A percentile compares a stretch with the other conserved stretches of the same genome.
Evolutionary conservation across 2,329 filamentous ascomycete species (phyloP).

Genomic region (Phaeophleospora eucalypticola): DNA sequence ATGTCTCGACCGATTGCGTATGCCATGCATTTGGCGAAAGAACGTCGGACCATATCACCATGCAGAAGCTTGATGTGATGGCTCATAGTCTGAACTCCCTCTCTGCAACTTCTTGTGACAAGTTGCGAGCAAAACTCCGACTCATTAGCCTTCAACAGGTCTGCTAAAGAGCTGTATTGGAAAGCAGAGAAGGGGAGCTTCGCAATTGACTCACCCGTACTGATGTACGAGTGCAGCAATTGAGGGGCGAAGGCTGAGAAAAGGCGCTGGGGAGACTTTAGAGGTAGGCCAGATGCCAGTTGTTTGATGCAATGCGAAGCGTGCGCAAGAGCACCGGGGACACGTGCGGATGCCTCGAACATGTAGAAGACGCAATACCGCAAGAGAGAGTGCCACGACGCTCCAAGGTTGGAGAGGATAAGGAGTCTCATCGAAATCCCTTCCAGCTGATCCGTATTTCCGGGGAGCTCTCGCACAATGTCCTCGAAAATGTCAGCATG

Average conservation of each 20-base stretch:
- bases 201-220: constrained; percentile 55
- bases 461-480: constrained; percentile 73
- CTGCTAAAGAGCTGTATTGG: constrained; percentile 64
- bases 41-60: constrained; percentile 57
- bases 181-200: constrained; percentile 83
- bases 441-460: constrained; percentile 65
- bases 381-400: constrained; percentile 78
- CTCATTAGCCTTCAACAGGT: constrained; percentile 67
- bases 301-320: constrained; percentile 66
- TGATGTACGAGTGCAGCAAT: constrained; percentile 85
- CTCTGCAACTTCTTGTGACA: constrained; percentile 72
- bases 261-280: constrained; percentile 64
- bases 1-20: constrained; percentile 81
- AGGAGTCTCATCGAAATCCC: constrained; percentile 81
- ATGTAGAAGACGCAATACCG: constrained; percentile 88
- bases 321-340: constrained; percentile 62
- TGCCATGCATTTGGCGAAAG: constrained; percentile 74
- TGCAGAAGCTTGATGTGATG: constrained; percentile 52
- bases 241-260: constrained; percentile 85
- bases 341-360: constrained; percentile 79
- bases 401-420: constrained; percentile 71
- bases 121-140: constrained; percentile 76
- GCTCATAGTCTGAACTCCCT: constrained; percentile 59
- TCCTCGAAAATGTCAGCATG: constrained; percentile 67
- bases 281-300: constrained; percentile 61